A percentile compares a stretch with the other conserved stretches of the same genome.
Evolutionary conservation across 495 filamentous ascomycete genomes (phyloP).

Genomic region (Halenospora varia): DNA sequence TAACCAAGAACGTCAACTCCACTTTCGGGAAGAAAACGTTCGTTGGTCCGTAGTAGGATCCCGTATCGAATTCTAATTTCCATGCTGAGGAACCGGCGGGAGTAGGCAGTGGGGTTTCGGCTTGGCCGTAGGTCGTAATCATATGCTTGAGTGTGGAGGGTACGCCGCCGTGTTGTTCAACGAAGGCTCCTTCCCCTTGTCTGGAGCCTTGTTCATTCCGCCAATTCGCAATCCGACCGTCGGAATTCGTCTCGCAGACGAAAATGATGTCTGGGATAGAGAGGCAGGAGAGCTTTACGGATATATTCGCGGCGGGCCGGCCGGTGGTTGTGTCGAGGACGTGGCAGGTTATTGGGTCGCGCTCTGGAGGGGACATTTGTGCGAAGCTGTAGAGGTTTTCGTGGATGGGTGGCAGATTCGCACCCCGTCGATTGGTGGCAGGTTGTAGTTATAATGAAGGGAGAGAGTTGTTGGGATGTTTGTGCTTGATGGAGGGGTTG

Average conservation of each 20-base stretch:
- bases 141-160: constrained; percentile 33
- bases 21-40: constrained; percentile 91
- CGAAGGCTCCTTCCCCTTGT: constrained; percentile 26
- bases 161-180: constrained; percentile 33
- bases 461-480: too few relatives aligned
- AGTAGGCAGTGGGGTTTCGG: constrained; percentile 29
- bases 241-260: constrained; percentile 66
- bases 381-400: background rate
- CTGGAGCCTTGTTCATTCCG: constrained; percentile 21
- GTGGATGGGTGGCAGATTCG: background rate
- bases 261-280: constrained; percentile 33
- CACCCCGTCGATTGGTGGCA: too few relatives aligned
- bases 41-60: constrained; percentile 68
- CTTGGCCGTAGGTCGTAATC: constrained; percentile 14
- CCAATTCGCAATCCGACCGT: constrained; percentile 85
- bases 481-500: too few relatives aligned
- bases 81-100: constrained; percentile 50
- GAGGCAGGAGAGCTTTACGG: constrained; percentile 68
- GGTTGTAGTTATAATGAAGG: background rate
- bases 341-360: constrained; percentile 56
- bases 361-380: constrained; percentile 8
- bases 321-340: constrained; percentile 57
- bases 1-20: constrained; percentile 77
- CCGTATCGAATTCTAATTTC: constrained; percentile 75
- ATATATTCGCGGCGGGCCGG: constrained; percentile 70